Conservation (phyloP, 2,329 filamentous ascomycete genomes). For the Penicillium concentricum region DNA sequence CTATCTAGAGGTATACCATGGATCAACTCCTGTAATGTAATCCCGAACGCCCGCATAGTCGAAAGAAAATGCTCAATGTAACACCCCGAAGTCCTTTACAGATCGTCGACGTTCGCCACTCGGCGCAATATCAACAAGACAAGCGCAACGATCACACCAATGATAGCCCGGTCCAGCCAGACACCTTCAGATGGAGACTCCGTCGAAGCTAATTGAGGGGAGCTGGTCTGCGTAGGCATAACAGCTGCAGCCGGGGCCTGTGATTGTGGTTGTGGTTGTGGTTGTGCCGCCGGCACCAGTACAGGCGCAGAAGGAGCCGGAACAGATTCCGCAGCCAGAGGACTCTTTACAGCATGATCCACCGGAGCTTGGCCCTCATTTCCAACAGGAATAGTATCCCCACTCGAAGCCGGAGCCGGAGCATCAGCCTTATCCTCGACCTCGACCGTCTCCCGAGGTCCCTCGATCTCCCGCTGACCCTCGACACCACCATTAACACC, state of each 20-base stretch:
- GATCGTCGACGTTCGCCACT: conserved; percentile 33
- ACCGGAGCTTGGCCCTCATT: not conserved
- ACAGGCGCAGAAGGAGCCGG: not conserved
- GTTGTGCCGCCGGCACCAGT: not conserved
- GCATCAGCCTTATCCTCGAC: not conserved
- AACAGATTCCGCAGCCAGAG: not conserved
- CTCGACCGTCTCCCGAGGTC: not conserved
- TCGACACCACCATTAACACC: not conserved
- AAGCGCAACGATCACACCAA: conserved; percentile 67
- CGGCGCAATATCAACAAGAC: conserved; percentile 65
- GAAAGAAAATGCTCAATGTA: not conserved
- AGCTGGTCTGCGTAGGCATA: not conserved
- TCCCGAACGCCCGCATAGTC: conserved; percentile 1
- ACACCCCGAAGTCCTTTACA: conserved; percentile 5
- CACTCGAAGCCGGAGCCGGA: not conserved
- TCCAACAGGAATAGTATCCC: not conserved
- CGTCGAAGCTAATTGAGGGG: conserved; percentile 1
- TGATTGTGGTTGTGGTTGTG: not conserved
- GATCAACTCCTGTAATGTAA: not conserved
- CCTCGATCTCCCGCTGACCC: not conserved
- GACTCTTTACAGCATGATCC: not conserved
- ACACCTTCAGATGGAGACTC: conserved; percentile 51
- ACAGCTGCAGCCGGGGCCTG: not conserved
- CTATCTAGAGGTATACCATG: conserved; percentile 4
- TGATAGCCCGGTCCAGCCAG: conserved; percentile 81